Base-by-base conservation (phyloP, 1,284 basidiomycete genomes). In the Porogramme epimiltina region DNA sequence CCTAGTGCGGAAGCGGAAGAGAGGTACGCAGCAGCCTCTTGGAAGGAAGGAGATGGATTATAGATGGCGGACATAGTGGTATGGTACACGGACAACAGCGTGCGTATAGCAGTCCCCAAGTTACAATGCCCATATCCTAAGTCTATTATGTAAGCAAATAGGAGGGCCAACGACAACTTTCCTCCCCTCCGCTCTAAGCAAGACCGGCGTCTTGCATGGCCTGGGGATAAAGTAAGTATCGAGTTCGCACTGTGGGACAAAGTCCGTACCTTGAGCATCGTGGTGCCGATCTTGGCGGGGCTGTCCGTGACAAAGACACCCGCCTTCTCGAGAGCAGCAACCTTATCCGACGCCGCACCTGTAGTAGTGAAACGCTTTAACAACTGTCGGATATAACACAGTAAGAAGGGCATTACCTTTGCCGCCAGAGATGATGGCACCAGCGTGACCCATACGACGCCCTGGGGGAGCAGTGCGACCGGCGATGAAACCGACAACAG, bases 401-500 rank as follows among this genome's bases (percentile, higher is more conserved):
- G 28, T 8, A 31, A 31, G 15, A 31, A 15, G 9, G 28, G 28
- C 28, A 15, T 31, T 18, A 84, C 93, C 96, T 78, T 99, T 99
- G 47, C 97, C 97, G 61, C 97, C 97, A 52, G 91, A 86, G 62
- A 99, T 98, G 71, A 99, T 98, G 52, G 96, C 97, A 64, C 97
- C 95, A 52, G 95, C 95, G 70, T 98, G 95, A 48, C 97, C 97
- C 97, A 99, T 99, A 62, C 96, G 87, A 63, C 97, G 82, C 47
- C 97, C 97, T 39, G 97, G 97, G 51, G 97, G 97, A 39, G 97
- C 97, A 48, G 97, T 99, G 50, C 90, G 88, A 53, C 95, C 97
- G 55, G 97, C 97, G 66, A 99, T 98, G 75, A 99, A 99, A 47
- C 91, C 92, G 52, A 99, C 94, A 39, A 99, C 94, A 49, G 97